Percentiles rank a stretch among this genome's conserved stretches.
Conservation (phyloP, 139 green algal genomes). For the Chlamydomonas urium region DNA sequence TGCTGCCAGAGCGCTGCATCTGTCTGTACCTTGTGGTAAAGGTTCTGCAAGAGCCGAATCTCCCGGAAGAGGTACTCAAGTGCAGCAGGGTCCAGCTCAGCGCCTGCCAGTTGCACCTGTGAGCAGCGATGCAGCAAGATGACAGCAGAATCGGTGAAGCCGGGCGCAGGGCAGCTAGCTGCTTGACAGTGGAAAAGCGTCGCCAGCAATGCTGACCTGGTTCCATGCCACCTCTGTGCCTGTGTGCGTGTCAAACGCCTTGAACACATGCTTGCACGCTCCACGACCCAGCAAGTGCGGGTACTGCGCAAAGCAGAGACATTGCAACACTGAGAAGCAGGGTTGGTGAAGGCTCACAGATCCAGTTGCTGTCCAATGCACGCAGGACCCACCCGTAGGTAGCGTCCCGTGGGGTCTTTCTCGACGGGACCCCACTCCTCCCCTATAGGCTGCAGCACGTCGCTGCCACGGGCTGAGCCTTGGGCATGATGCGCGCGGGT, state of each 20-base stretch:
- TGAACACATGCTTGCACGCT: constrained; percentile 31
- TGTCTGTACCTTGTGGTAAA: constrained; percentile 72
- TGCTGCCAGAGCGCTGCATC: constrained; percentile 27
- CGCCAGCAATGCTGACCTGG: constrained; percentile 55
- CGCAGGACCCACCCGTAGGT: not conserved
- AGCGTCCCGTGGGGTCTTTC: not conserved
- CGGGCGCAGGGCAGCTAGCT: too few species aligned
- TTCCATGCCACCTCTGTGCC: constrained; percentile 89
- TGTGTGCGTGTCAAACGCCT: constrained; percentile 20
- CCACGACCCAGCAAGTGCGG: constrained; percentile 17
- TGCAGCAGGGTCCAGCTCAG: constrained; percentile 14
- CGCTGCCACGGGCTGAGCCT: not conserved
- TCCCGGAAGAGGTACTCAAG: constrained; percentile 51
- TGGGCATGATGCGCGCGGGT: not conserved
- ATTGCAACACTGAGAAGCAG: too few species aligned
- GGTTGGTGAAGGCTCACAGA: not conserved
- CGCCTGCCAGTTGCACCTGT: not conserved
- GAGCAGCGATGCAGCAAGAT: not conserved
- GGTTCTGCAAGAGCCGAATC: constrained; percentile 86
- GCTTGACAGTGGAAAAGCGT: not conserved
- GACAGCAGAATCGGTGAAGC: too few species aligned
- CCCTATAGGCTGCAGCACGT: not conserved
- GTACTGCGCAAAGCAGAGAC: too few species aligned
- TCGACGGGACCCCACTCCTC: too few species aligned
- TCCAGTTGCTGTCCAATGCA: not conserved